Conservation (phyloP, 257 asterid species). For the Petunia axillaris region DNA sequence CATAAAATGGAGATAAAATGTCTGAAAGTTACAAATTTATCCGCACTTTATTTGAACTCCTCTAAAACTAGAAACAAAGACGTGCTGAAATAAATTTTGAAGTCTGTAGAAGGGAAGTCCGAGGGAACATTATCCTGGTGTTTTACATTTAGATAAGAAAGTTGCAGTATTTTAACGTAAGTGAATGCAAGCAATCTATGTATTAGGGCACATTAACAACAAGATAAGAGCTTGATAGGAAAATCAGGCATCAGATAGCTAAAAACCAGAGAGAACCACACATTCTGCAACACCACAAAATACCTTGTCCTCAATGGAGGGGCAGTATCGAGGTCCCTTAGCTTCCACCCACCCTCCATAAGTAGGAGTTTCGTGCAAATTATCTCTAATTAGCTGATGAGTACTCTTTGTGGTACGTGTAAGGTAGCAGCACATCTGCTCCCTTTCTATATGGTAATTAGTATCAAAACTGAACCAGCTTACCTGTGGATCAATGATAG, state of each 20-base stretch:
- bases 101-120: neutral
- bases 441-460: conserved; percentile 73
- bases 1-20: neutral
- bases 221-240: neutral
- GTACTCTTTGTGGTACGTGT: conserved; percentile 92
- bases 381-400: conserved; percentile 80
- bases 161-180: neutral
- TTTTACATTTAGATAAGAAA: conserved; percentile 13
- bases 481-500: conserved; percentile 49
- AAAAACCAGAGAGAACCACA: conserved; percentile 23
- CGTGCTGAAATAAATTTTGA: neutral
- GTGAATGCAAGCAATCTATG: neutral
- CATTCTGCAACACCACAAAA: conserved; percentile 24
- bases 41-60: neutral
- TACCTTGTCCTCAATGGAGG: conserved; percentile 98
- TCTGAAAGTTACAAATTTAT: neutral
- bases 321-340: conserved; percentile 99
- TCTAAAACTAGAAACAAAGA: neutral
- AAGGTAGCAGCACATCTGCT: conserved; percentile 96
- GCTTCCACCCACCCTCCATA: conserved; percentile 99
- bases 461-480: conserved; percentile 99
- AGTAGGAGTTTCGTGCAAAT: conserved; percentile 96
- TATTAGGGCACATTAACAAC: conserved; percentile 2
- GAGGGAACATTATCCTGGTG: neutral
- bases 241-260: neutral